Evolutionary conservation across 108 stramenopile species (phyloP).

Genomic region (Cyclotella cryptica): DNA sequence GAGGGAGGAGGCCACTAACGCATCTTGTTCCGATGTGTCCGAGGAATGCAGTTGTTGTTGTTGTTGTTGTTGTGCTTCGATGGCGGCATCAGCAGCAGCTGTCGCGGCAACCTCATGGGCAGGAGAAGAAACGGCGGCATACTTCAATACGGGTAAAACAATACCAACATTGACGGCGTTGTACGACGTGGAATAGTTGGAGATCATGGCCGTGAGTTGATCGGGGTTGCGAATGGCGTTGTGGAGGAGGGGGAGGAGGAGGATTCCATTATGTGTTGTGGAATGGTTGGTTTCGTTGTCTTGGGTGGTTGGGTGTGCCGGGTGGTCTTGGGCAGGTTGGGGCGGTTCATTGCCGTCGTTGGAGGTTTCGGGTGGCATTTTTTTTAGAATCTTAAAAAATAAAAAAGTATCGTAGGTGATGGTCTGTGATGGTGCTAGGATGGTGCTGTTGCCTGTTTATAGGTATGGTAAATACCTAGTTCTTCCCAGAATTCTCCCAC

Average conservation of each 20-base stretch:
- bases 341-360: no score
- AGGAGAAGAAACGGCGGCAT: constrained; percentile 5
- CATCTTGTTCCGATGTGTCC: constrained; percentile 38
- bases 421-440: no score
- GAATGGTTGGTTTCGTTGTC: not conserved
- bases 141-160: constrained; percentile 73
- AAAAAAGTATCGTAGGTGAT: no score
- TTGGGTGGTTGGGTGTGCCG: not conserved
- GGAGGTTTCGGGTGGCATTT: no score
- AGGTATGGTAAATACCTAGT: no score
- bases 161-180: constrained; percentile 89
- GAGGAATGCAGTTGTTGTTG: not conserved
- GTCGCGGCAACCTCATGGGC: not conserved
- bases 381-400: no score
- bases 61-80: not conserved
- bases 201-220: constrained; percentile 81
- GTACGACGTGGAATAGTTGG: constrained; percentile 90
- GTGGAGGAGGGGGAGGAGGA: constrained; percentile 13
- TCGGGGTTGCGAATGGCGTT: constrained; percentile 40
- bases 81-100: not conserved
- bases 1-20: constrained; percentile 70
- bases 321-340: no score
- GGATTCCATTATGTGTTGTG: not conserved
- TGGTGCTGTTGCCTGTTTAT: no score
- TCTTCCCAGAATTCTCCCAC: no score